Conservation (phyloP, 1,284 basidiomycete species). For the Cryptococcus sp. region DNA sequence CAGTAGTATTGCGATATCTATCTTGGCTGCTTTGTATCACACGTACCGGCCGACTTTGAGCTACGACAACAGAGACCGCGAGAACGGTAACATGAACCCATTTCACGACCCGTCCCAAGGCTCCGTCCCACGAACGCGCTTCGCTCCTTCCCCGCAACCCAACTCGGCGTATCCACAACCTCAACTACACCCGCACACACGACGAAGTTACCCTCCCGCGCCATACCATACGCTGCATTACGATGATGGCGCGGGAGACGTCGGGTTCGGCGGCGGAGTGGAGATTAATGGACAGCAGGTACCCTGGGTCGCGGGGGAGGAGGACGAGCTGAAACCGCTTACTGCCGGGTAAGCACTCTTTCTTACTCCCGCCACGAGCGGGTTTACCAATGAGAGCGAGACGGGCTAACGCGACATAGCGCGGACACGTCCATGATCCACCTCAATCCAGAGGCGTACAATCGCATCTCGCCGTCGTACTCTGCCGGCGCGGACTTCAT, state of each 20-base stretch:
- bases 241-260: constrained; percentile 21
- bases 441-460: constrained; percentile 14
- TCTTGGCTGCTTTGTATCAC: too few species aligned
- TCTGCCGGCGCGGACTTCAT: constrained; percentile 46
- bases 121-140: constrained; percentile 1
- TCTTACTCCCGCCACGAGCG: background rate
- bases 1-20: too few species aligned
- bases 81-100: constrained; percentile 4
- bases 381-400: background rate
- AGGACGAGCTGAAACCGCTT: constrained; percentile 32
- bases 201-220: constrained; percentile 15
- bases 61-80: too few species aligned
- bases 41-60: too few species aligned
- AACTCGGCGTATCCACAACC: background rate
- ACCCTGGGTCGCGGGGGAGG: constrained; percentile 33
- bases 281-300: constrained; percentile 30
- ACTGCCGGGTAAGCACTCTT: constrained; percentile 18
- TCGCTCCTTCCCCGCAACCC: constrained; percentile 11
- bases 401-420: constrained; percentile 1
- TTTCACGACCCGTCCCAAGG: constrained; percentile 7
- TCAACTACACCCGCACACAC: background rate
- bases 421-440: constrained; percentile 12
- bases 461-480: constrained; percentile 9
- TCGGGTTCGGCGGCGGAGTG: constrained; percentile 29
- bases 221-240: constrained; percentile 13